Evolutionary conservation across 2,329 filamentous ascomycete species (phyloP).

Genomic region (Trichoderma endophyticum): DNA sequence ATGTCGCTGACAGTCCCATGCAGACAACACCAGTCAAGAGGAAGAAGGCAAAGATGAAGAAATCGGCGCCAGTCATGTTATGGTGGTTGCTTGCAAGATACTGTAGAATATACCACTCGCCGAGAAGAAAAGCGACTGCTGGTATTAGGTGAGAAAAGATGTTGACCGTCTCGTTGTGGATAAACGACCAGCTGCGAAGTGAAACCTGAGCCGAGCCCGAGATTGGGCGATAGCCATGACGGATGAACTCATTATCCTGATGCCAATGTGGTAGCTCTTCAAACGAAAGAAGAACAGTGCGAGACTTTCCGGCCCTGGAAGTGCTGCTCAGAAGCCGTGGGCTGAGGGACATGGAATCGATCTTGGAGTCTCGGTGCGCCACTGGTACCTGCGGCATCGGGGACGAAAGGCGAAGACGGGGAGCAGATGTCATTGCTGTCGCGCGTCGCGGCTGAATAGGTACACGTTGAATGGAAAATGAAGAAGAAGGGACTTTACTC

Average conservation of each 20-base stretch:
- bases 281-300: background rate
- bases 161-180: constrained; percentile 7
- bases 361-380: background rate
- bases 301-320: background rate
- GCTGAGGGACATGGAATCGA: background rate
- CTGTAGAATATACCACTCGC: constrained; percentile 1
- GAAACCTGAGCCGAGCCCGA: constrained; percentile 4
- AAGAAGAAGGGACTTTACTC: background rate
- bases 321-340: background rate
- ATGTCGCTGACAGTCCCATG: background rate
- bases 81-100: background rate
- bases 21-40: background rate
- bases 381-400: background rate
- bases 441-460: background rate
- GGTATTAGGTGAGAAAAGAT: constrained; percentile 8
- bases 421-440: background rate
- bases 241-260: constrained; percentile 13
- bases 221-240: constrained; percentile 9
- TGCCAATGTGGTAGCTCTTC: constrained; percentile 6
- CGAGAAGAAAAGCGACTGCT: background rate
- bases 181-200: constrained; percentile 5
- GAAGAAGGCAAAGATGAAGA: constrained; percentile 3
- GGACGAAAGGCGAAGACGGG: constrained; percentile 8
- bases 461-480: background rate
- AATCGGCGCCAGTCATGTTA: background rate